phyloP scores from a whole-genome alignment of 1,139 yeast species.

The Dujonia santamariae region DNA sequence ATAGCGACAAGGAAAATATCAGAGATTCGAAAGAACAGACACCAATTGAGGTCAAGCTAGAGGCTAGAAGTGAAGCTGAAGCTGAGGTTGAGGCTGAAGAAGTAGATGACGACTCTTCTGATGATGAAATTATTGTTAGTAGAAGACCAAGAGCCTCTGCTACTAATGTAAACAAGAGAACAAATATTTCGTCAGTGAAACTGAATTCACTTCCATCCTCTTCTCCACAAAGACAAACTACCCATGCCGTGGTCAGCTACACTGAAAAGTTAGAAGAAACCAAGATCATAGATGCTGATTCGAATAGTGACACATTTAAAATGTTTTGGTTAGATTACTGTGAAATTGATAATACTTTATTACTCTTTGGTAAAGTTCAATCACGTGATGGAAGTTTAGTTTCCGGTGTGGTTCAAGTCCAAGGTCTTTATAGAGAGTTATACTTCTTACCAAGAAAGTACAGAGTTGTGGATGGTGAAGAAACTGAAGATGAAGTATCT shows the following conservation, averaged over 20 bases:
- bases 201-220: conserved; percentile 18
- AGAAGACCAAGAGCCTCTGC: conserved; percentile 44
- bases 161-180: conserved; percentile 19
- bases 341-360: conserved; percentile 66
- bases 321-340: conserved; percentile 92
- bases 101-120: conserved; percentile 34
- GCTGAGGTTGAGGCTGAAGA: conserved; percentile 13
- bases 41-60: conserved; percentile 9
- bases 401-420: conserved; percentile 77
- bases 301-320: conserved; percentile 42
- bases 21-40: conserved; percentile 2
- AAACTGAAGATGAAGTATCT: conserved; percentile 38
- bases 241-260: conserved; percentile 20
- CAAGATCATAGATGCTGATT: conserved; percentile 38
- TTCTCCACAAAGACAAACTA: conserved; percentile 19
- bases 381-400: conserved; percentile 58
- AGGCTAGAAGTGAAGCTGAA: conserved; percentile 9
- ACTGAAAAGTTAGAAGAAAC: conserved; percentile 47
- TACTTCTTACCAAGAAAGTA: conserved; percentile 70
- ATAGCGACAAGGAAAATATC: conserved; percentile 14
- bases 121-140: conserved; percentile 50
- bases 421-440: conserved; percentile 67
- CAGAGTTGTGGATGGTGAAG: conserved; percentile 36
- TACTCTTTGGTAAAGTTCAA: conserved; percentile 80
- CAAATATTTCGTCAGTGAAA: conserved; percentile 21